These are phyloP conservation scores for Yamadazyma membranifaciens DNA, from an alignment of 1,139 yeast genomes.

Conservation along the genomic window DNA sequence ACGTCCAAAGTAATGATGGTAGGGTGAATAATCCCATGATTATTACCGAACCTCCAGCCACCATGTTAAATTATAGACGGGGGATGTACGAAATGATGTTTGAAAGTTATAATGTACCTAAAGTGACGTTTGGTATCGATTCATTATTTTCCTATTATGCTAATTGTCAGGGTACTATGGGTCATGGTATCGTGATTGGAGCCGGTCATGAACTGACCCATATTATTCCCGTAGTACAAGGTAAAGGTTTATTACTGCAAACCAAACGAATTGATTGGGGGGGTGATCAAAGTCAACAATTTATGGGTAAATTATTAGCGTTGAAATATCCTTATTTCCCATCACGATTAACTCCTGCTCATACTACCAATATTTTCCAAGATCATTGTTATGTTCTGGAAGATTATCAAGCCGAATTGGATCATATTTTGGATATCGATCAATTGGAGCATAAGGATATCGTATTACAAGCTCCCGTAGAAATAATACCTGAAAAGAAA, in stretches of 20 bases:
- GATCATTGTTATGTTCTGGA: constrained; percentile 78
- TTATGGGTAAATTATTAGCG: constrained; percentile 59
- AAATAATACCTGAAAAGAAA: constrained; percentile 51
- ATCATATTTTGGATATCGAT: constrained; percentile 56
- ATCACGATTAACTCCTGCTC: constrained; percentile 59
- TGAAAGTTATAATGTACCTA: constrained; percentile 76
- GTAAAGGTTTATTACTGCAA: constrained; percentile 62
- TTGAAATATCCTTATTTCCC: constrained; percentile 95
- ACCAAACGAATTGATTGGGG: constrained; percentile 92
- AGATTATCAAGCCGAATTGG: constrained; percentile 66
- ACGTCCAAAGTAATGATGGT: constrained; percentile 55
- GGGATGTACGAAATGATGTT: constrained; percentile 78
- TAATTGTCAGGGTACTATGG: constrained; percentile 33
- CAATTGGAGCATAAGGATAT: constrained; percentile 65
- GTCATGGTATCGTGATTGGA: constrained; percentile 68
- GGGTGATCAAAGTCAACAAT: constrained; percentile 71
- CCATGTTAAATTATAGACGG: constrained; percentile 67
- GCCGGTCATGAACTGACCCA: constrained; percentile 83
- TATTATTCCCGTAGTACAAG: constrained; percentile 74
- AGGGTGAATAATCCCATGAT: constrained; percentile 74
- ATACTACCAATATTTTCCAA: constrained; percentile 65
- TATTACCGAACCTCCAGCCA: constrained; percentile 75
- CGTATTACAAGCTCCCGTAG: constrained; percentile 77
- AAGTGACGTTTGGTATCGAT: constrained; percentile 79
- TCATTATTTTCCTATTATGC: constrained; percentile 71